Base-by-base conservation (phyloP, 2,329 filamentous ascomycete genomes). In the Rhynchosporium agropyri region DNA sequence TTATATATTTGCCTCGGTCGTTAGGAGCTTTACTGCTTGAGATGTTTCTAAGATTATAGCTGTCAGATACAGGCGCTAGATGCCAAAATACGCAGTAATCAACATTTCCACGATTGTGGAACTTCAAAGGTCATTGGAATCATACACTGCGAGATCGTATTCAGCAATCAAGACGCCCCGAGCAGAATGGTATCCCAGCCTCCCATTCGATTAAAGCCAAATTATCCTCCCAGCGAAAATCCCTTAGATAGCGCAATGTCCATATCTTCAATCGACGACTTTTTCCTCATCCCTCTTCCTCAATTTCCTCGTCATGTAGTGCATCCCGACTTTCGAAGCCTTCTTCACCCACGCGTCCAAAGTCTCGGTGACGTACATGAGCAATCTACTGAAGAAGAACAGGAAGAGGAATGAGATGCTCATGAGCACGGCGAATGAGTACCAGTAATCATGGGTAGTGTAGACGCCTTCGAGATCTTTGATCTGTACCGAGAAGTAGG, bases 401-500 rank as follows among this genome's bases (percentile, higher is more conserved):
- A 92, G 74, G 43, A 82, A 75, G 8, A 85, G 63, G 58, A 89
- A 80, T 0, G 85, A 88, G 29, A 87, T 65, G 13, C 80, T 79
- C 57, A 89, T 80, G 15, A 90, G 82, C 38, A 88, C 81, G 0
- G 79, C 83, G 76, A 92, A 92, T 33, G 81, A 77, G 56, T 83
- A 78, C 89, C 89, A 92, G 73, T 90, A 92, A 49, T 85, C 83
- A 61, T 75, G 80, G 13, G 81, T 76, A 0, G 83, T 84, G 75
- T 89, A 91, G n/a, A 77, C 75, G 7, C 74, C 73, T 55, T 83
- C 79, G 9, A 87, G 76, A 3, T 84, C 81, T 7, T 78, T 75
- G 56, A 91, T 83, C 72, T 90, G 83, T 1, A 88, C 82, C 5
- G 85, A 87, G 74, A 91, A 92, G 75, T 91, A 92, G 38, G 80